Percentiles rank a stretch among this genome's conserved stretches.
Evolutionary conservation across 2,329 filamentous ascomycete genomes (phyloP).

Genomic region (Akanthomyces muscarius): DNA sequence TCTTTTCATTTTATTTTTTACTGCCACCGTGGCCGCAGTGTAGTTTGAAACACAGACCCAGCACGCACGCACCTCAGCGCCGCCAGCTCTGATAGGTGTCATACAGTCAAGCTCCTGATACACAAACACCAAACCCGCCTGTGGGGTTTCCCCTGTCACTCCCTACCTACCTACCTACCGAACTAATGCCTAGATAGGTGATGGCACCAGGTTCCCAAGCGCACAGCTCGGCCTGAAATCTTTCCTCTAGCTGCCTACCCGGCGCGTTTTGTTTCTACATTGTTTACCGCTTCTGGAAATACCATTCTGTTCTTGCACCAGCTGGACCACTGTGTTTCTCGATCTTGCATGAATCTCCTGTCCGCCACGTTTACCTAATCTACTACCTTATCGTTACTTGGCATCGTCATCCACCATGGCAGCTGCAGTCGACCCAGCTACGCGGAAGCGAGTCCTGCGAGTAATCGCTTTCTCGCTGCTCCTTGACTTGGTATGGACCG

Average conservation of each 20-base stretch:
- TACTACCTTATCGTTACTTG: neutral
- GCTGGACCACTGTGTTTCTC: neutral
- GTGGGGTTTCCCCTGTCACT: constrained; percentile 6
- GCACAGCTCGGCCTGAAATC: neutral
- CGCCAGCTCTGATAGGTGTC: neutral
- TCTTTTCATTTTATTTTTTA: too few species aligned
- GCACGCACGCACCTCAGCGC: neutral
- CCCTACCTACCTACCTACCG: too few species aligned
- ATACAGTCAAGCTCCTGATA: neutral
- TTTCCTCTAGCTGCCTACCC: neutral
- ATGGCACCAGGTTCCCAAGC: neutral
- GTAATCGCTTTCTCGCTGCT: constrained; percentile 88
- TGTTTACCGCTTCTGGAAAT: neutral
- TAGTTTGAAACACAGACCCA: neutral
- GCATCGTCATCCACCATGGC: constrained; percentile 32
- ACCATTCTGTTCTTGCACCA: neutral
- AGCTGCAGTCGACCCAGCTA: constrained; percentile 43
- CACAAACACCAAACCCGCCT: neutral
- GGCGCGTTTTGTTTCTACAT: neutral
- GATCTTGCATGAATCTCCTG: neutral
- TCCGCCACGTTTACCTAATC: neutral
- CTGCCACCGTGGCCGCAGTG: neutral
- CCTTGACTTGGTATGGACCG: constrained; percentile 70
- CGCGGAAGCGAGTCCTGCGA: constrained; percentile 75
- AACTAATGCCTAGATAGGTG: too few species aligned